Evolutionary conservation across 805 yeast species (phyloP).

Genomic region (Candida multigemmis): DNA sequence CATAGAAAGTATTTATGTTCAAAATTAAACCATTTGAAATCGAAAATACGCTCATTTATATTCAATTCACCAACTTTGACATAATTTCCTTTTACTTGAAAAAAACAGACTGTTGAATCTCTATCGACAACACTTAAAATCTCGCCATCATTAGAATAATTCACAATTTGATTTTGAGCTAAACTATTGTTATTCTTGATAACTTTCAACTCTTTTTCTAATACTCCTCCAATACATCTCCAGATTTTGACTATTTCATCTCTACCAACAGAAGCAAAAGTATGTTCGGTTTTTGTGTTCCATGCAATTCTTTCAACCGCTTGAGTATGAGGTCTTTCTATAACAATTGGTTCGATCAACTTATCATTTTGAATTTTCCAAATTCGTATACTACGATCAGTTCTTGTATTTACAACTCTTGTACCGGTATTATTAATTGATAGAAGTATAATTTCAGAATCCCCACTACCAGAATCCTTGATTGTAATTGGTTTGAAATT

Average conservation of each 20-base stretch:
- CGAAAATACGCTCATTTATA: slow-evolving; percentile 23
- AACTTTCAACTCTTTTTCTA: slow-evolving; percentile 20
- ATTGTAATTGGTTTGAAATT: slow-evolving; percentile 8
- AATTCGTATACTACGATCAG: slow-evolving; percentile 33
- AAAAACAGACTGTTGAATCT: slow-evolving; percentile 25
- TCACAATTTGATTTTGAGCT: slow-evolving; percentile 11
- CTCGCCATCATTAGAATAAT: slow-evolving; percentile 39
- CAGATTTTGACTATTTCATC: slow-evolving; percentile 40
- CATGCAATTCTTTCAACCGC: slow-evolving; percentile 36
- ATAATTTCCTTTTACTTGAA: slow-evolving; percentile 21
- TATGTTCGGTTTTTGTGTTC: slow-evolving; percentile 38
- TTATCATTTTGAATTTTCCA: slow-evolving; percentile 23
- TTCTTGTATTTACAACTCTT: slow-evolving; percentile 31
- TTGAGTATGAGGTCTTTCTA: slow-evolving; percentile 31
- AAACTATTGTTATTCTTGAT: slow-evolving; percentile 6
- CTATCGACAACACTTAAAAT: slow-evolving; percentile 36
- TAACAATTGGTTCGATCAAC: slow-evolving; percentile 25
- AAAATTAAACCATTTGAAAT: slow-evolving; percentile 37
- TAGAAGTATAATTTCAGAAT: slow-evolving; percentile 24
- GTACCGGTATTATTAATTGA: slow-evolving; percentile 35
- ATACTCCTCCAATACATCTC: slow-evolving; percentile 28
- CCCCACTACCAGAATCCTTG: slow-evolving; percentile 4
- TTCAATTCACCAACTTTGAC: slow-evolving; percentile 13
- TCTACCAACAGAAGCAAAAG: slow-evolving; percentile 40
- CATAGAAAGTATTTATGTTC: slow-evolving; percentile 20